These are phyloP conservation scores for Parietichytrium sp. DNA, from an alignment of 108 stramenopile species.

Conservation along the genomic window DNA sequence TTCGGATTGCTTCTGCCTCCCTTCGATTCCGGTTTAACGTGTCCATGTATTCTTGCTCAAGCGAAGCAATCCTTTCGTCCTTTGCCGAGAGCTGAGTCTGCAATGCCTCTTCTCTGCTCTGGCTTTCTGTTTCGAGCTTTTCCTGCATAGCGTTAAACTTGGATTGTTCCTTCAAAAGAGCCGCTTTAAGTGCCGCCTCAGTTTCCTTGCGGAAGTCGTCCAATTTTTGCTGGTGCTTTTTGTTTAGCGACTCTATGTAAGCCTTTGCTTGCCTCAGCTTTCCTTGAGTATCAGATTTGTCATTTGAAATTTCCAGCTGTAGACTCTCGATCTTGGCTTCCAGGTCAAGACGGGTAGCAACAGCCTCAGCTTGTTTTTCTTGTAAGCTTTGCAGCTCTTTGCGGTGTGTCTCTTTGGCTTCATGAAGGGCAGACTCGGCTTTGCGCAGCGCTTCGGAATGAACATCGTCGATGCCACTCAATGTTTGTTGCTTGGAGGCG, in stretches of 20 bases:
- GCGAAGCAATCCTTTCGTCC: not conserved
- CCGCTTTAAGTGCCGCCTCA: slow-evolving; percentile 45
- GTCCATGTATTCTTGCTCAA: not conserved
- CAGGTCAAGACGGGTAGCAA: slow-evolving; percentile 11
- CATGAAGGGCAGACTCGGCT: not conserved
- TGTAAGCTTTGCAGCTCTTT: not conserved
- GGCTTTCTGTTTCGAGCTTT: too few relatives aligned
- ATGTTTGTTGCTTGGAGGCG: not conserved
- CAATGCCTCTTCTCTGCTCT: not conserved
- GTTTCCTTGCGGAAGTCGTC: slow-evolving; percentile 65
- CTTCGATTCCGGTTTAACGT: not conserved
- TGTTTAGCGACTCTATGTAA: not conserved
- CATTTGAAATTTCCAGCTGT: not conserved
- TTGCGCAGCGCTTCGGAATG: not conserved
- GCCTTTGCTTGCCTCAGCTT: slow-evolving; percentile 17
- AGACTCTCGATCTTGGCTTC: not conserved
- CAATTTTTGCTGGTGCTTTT: not conserved
- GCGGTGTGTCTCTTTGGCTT: not conserved
- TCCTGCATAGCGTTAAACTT: too few relatives aligned
- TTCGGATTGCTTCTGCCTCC: slow-evolving; percentile 24
- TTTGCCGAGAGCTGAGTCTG: not conserved
- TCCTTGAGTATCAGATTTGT: not conserved
- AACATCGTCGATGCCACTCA: not conserved
- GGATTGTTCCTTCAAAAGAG: too few relatives aligned
- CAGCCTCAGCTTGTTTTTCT: not conserved